phyloP scores from a whole-genome alignment of 345 rosid species.

The Pistacia atlantica region DNA sequence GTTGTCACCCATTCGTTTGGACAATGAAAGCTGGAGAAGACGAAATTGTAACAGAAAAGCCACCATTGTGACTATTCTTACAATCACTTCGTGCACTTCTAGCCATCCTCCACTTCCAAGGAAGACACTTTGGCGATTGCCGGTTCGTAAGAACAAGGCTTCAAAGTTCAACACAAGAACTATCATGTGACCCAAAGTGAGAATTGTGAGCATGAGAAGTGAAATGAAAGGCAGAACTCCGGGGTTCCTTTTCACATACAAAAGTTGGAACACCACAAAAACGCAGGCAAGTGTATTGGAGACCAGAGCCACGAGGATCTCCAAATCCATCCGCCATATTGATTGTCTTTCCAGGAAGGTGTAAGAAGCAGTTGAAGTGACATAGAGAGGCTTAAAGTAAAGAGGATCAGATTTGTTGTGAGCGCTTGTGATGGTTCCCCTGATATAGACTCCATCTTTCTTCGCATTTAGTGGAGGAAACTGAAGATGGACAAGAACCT shows the following conservation, averaged over 20 bases:
- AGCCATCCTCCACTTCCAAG: slow-evolving; percentile 42
- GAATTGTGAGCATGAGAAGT: slow-evolving; percentile 49
- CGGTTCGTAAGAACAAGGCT: slow-evolving; percentile 29
- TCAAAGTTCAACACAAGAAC: slow-evolving; percentile 47
- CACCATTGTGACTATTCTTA: slow-evolving; percentile 46
- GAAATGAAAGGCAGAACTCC: slow-evolving; percentile 45
- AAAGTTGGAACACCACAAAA: slow-evolving; percentile 41
- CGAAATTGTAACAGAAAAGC: slow-evolving; percentile 50
- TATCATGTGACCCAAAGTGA: slow-evolving; percentile 44
- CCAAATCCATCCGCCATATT: slow-evolving; percentile 53
- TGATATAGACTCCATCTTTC: slow-evolving; percentile 20
- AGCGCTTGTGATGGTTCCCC: slow-evolving; percentile 47
- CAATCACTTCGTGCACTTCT: not conserved
- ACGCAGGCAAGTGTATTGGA: slow-evolving; percentile 48
- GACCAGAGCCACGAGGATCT: slow-evolving; percentile 44
- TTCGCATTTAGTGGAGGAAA: slow-evolving; percentile 42
- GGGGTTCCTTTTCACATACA: slow-evolving; percentile 39
- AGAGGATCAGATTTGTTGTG: slow-evolving; percentile 36
- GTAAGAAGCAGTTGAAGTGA: slow-evolving; percentile 30
- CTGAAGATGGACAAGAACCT: slow-evolving; percentile 35
- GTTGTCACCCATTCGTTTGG: slow-evolving; percentile 28
- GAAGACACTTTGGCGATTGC: slow-evolving; percentile 3
- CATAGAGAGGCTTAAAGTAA: slow-evolving; percentile 28
- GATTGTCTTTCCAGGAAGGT: slow-evolving; percentile 12
- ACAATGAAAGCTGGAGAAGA: slow-evolving; percentile 47